Evolutionary conservation across 257 asterid genomes (phyloP).

Genomic region (Penstemon newberryi): DNA sequence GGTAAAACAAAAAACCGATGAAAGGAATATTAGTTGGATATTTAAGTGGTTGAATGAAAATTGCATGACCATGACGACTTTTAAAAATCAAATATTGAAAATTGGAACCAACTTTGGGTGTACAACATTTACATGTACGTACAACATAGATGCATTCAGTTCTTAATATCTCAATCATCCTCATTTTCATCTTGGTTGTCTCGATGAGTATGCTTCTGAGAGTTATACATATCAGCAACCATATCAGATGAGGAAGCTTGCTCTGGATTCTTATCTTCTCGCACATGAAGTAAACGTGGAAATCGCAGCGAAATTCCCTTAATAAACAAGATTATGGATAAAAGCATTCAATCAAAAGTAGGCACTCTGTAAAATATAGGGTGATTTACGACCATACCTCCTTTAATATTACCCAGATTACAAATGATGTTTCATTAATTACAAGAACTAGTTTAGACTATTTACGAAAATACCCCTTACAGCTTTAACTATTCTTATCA

Average conservation of each 20-base stretch:
- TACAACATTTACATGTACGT: conserved; percentile 29
- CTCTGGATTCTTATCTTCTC: conserved; percentile 93
- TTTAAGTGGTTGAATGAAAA: no score
- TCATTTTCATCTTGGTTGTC: conserved; percentile 53
- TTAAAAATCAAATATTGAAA: not conserved
- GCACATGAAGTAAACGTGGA: conserved; percentile 79
- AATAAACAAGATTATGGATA: conserved; percentile 24
- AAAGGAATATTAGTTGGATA: no score
- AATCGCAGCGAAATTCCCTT: conserved; percentile 91
- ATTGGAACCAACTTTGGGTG: conserved; percentile 24
- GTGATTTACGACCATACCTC: no score
- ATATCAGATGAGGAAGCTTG: conserved; percentile 79
- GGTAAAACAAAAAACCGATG: not conserved
- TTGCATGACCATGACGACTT: not conserved
- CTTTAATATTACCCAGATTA: no score
- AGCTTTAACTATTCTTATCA: no score
- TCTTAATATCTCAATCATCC: conserved; percentile 45
- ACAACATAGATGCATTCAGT: conserved; percentile 26
- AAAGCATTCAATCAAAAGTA: not conserved
- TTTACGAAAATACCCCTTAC: no score
- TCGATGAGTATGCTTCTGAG: conserved; percentile 61
- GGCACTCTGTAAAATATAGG: no score
- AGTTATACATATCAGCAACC: conserved; percentile 83
- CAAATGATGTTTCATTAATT: no score
- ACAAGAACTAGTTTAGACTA: no score